A percentile compares a stretch with the other conserved stretches of the same genome.
phyloP scores from a whole-genome alignment of 257 asterid genomes.

The Plantago major region DNA sequence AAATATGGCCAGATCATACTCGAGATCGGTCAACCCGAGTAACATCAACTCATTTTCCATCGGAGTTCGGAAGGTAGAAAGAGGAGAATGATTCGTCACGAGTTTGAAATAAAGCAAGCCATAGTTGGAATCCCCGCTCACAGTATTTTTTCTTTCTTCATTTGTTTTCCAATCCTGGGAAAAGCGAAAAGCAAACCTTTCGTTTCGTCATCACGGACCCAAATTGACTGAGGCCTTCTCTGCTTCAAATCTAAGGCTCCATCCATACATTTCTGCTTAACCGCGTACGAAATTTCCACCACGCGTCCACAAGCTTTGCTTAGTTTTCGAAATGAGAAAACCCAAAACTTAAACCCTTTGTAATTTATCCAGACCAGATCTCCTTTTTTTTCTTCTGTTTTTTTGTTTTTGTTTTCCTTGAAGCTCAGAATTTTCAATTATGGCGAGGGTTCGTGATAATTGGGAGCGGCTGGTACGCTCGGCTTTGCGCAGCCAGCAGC shows the following conservation, averaged over 20 bases:
- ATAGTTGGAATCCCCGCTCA: too few relatives aligned
- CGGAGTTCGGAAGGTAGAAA: too few relatives aligned
- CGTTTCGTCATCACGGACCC: too few relatives aligned
- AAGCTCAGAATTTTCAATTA: conserved; percentile 13
- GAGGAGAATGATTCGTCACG: too few relatives aligned
- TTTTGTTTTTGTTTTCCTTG: neutral
- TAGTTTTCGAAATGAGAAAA: conserved; percentile 15
- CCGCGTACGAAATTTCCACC: conserved; percentile 27
- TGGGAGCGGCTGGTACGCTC: conserved; percentile 87
- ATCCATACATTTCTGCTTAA: conserved; percentile 7
- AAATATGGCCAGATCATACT: too few relatives aligned
- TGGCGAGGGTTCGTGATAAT: conserved; percentile 69
- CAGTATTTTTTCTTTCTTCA: too few relatives aligned
- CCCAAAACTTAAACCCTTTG: conserved; percentile 13
- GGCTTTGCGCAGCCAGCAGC: conserved; percentile 60
- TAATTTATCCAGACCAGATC: conserved; percentile 24
- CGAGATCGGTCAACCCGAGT: too few relatives aligned
- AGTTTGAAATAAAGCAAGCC: too few relatives aligned
- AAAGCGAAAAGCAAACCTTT: too few relatives aligned
- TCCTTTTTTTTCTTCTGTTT: neutral
- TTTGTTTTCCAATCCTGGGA: too few relatives aligned
- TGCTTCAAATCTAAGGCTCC: too few relatives aligned
- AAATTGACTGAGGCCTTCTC: neutral
- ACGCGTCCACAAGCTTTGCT: conserved; percentile 24
- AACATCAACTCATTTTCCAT: too few relatives aligned